These are phyloP conservation scores for Deinandra increscens DNA, from an alignment of 129 eudicot species.

Conservation along the genomic window DNA sequence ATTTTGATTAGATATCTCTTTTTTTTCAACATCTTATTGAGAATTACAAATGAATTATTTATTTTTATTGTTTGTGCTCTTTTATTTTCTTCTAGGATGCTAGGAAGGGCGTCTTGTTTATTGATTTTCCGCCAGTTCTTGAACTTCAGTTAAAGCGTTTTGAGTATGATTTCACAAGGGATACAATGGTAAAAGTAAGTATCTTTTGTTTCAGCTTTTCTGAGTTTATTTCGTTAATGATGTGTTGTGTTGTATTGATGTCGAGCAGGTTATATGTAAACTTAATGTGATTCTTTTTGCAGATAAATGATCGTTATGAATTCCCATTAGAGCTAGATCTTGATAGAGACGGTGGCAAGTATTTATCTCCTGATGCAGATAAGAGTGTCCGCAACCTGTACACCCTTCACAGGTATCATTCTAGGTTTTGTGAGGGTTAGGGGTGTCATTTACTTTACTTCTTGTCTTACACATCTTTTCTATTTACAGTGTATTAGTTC, in stretches of 20 bases:
- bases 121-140: constrained; percentile 76
- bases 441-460: not conserved
- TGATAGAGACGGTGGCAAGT: constrained; percentile 87
- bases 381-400: constrained; percentile 93
- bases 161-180: constrained; percentile 81
- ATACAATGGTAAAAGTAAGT: constrained; percentile 80
- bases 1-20: not conserved
- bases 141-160: constrained; percentile 84
- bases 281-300: constrained; percentile 24
- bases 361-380: constrained; percentile 91
- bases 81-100: constrained; percentile 49
- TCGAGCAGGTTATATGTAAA: not conserved
- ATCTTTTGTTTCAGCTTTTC: not conserved
- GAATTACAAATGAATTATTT: not conserved
- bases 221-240: not conserved
- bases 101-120: constrained; percentile 71
- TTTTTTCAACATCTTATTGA: constrained; percentile 3
- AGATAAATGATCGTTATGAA: constrained; percentile 96
- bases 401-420: constrained; percentile 80
- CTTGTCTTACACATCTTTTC: not conserved
- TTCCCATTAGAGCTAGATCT: constrained; percentile 94
- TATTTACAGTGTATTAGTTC: constrained; percentile 82
- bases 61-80: constrained; percentile 15
- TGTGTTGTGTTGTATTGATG: not conserved
- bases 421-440: not conserved